Conservation (phyloP, 1,139 yeast species). For the Taphrina flavorubra region DNA sequence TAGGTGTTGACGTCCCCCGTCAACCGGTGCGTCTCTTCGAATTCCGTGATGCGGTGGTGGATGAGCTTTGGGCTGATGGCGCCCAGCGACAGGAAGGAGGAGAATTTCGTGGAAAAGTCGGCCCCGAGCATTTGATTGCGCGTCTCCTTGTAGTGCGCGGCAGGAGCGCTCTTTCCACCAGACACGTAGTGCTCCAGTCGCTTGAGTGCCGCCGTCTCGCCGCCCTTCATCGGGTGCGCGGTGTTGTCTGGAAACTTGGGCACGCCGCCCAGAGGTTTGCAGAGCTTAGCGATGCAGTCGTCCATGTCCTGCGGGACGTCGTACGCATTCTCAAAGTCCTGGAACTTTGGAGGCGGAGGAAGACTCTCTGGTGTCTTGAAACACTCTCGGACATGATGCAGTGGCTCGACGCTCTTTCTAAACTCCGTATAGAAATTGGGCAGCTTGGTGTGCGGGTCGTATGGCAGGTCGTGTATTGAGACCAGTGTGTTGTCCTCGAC, state of each 20-base stretch:
- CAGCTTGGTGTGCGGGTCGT: constrained; percentile 25
- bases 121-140: constrained; percentile 37
- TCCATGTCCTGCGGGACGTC: constrained; percentile 29
- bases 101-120: constrained; percentile 39
- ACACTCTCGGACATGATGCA: constrained; percentile 22
- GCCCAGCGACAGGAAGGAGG: constrained; percentile 35
- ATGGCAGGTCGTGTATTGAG: constrained; percentile 28
- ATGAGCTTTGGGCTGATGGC: constrained; percentile 25
- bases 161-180: constrained; percentile 35
- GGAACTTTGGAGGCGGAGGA: constrained; percentile 17
- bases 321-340: constrained; percentile 21
- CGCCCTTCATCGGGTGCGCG: constrained; percentile 39
- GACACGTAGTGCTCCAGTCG: constrained; percentile 29
- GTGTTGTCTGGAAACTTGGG: constrained; percentile 16
- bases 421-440: constrained; percentile 37
- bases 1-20: constrained; percentile 37
- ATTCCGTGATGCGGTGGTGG: constrained; percentile 31
- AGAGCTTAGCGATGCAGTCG: constrained; percentile 21
- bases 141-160: constrained; percentile 35
- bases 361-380: constrained; percentile 26
- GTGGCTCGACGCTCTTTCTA: constrained; percentile 37
- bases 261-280: constrained; percentile 36
- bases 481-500: constrained; percentile 37
- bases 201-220: constrained; percentile 22
- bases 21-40: constrained; percentile 24